phyloP scores from a whole-genome alignment of 2,329 filamentous ascomycete species.

The Aphanoascus verrucosus region DNA sequence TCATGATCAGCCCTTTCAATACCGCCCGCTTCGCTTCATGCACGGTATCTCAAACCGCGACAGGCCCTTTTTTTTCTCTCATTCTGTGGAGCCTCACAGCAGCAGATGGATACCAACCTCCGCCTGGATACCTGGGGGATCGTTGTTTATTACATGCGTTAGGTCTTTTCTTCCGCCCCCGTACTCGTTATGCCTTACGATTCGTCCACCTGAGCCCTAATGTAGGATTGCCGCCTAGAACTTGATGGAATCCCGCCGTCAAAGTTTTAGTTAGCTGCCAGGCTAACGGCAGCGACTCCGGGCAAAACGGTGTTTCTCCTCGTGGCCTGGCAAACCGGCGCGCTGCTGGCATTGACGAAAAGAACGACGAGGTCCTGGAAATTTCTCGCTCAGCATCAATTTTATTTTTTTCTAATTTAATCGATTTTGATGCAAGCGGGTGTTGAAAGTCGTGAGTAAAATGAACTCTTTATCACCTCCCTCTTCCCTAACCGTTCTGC shows the following conservation, averaged over 20 bases:
- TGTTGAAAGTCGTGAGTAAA: conserved; percentile 2
- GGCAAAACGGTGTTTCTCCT: conserved; percentile 11
- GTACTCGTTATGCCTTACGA: conserved; percentile 10
- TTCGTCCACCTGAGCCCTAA: not conserved
- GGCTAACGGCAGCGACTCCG: conserved; percentile 14
- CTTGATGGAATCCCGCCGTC: conserved; percentile 13
- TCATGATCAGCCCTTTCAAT: conserved; percentile 7
- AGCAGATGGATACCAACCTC: not conserved
- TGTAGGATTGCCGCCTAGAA: conserved; percentile 12
- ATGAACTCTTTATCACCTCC: conserved; percentile 7
- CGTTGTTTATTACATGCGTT: conserved; percentile 5
- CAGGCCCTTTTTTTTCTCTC: not conserved
- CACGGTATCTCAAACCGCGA: conserved; percentile 9
- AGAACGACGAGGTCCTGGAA: conserved; percentile 2
- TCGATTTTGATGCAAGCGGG: conserved; percentile 11
- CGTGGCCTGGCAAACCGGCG: conserved; percentile 1
- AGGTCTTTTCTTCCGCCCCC: not conserved
- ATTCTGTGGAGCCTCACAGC: conserved; percentile 1
- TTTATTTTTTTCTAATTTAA: conserved; percentile 9
- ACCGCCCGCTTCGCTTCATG: conserved; percentile 5
- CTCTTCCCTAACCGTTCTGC: conserved; percentile 2
- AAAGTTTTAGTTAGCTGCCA: conserved; percentile 11
- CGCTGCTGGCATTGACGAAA: not conserved
- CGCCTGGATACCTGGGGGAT: conserved; percentile 3
- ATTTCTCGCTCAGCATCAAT: conserved; percentile 8